Conservation (phyloP, 345 rosid species). For the Mercurialis annua region DNA sequence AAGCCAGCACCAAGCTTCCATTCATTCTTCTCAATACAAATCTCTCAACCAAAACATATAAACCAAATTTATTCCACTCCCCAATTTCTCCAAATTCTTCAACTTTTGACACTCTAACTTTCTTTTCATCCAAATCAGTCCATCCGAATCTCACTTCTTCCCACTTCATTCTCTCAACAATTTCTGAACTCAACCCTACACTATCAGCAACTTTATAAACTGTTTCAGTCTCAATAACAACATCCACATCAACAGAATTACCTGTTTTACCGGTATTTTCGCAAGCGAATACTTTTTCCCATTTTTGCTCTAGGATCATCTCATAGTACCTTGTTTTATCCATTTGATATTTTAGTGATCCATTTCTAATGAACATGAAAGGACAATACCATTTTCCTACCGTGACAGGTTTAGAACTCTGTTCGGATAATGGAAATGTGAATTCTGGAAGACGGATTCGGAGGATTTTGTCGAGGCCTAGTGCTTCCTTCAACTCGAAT, state of each 20-base stretch:
- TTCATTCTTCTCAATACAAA: slow-evolving; percentile 20
- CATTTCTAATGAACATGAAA: slow-evolving; percentile 21
- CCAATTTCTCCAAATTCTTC: slow-evolving; percentile 1
- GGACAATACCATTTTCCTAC: slow-evolving; percentile 29
- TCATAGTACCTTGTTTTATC: slow-evolving; percentile 13
- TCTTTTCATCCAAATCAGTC: neutral
- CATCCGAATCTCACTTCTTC: slow-evolving; percentile 14
- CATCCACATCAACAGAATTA: slow-evolving; percentile 10
- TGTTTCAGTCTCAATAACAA: neutral
- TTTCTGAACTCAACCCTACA: slow-evolving; percentile 12
- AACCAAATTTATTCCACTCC: slow-evolving; percentile 18
- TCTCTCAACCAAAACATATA: slow-evolving; percentile 23
- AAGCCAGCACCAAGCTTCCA: slow-evolving; percentile 13
- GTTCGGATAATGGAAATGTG: slow-evolving; percentile 9
- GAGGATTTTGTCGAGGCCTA: slow-evolving; percentile 17
- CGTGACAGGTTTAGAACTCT: neutral
- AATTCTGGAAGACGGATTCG: slow-evolving; percentile 17
- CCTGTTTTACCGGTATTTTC: neutral
- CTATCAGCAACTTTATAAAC: neutral
- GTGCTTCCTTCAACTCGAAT: slow-evolving; percentile 21
- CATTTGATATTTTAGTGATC: slow-evolving; percentile 10
- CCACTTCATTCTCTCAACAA: slow-evolving; percentile 21
- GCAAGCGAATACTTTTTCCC: slow-evolving; percentile 10
- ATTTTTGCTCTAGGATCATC: slow-evolving; percentile 21
- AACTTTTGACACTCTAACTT: slow-evolving; percentile 1